phyloP scores from a whole-genome alignment of 2,329 filamentous ascomycete genomes.

The Xylaria digitata region DNA sequence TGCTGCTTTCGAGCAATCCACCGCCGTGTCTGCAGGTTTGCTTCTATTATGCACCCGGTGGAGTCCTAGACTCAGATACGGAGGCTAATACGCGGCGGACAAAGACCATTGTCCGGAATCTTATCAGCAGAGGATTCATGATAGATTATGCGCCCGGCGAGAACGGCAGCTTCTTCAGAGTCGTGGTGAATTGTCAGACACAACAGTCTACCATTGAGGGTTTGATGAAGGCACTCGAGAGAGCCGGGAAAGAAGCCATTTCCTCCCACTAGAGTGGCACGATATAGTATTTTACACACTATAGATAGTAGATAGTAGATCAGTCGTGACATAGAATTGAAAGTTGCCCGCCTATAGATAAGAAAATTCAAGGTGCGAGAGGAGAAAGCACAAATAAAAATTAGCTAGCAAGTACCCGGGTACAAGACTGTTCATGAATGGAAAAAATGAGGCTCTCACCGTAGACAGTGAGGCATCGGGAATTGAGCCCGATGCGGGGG shows the following conservation, averaged over 20 bases:
- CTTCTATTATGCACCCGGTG: conserved; percentile 82
- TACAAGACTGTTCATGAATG: neutral
- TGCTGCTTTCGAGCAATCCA: conserved; percentile 78
- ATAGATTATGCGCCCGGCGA: conserved; percentile 70
- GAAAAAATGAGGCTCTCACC: conserved; percentile 16
- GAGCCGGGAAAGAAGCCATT: conserved; percentile 45
- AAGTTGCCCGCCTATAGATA: too few relatives aligned
- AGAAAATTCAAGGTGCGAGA: too few relatives aligned
- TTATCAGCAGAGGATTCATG: conserved; percentile 68
- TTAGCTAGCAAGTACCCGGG: neutral
- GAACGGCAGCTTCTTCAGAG: conserved; percentile 67
- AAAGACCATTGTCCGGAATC: conserved; percentile 58
- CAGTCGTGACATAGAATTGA: too few relatives aligned
- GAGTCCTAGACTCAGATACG: conserved; percentile 57
- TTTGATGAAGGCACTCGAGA: conserved; percentile 46
- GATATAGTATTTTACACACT: neutral
- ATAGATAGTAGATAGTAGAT: conserved; percentile 7
- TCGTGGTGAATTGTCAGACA: conserved; percentile 69
- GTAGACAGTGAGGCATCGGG: conserved; percentile 49
- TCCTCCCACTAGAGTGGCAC: conserved; percentile 10
- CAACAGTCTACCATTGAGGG: conserved; percentile 60
- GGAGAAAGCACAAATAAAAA: too few relatives aligned
- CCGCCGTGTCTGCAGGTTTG: conserved; percentile 93
- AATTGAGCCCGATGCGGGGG: conserved; percentile 62
- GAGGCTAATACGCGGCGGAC: conserved; percentile 63